phyloP scores from a whole-genome alignment of 2,329 filamentous ascomycete genomes.

The Furcasterigmium furcatum region DNA sequence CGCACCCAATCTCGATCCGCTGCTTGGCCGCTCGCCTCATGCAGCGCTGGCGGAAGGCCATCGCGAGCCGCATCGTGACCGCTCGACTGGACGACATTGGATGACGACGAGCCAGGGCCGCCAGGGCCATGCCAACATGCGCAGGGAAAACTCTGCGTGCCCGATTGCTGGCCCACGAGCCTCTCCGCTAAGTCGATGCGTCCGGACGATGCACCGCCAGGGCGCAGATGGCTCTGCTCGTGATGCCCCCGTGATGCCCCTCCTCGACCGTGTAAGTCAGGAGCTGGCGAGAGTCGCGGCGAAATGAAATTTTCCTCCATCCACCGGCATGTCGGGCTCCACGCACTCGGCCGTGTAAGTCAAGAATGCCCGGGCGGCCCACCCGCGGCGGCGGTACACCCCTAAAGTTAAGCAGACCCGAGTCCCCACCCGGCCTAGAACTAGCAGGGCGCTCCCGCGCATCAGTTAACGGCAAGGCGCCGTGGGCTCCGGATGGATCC shows the following conservation, averaged over 20 bases:
- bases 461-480: slow-evolving; percentile 12
- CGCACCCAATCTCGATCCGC: background rate
- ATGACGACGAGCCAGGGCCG: too few relatives aligned
- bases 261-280: slow-evolving; percentile 6
- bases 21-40: too few relatives aligned
- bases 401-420: slow-evolving; percentile 14
- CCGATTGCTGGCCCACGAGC: too few relatives aligned
- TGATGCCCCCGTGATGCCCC: too few relatives aligned
- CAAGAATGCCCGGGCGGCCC: slow-evolving; percentile 8
- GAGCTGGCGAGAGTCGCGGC: slow-evolving; percentile 9
- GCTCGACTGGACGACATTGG: slow-evolving; percentile 1
- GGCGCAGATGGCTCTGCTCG: slow-evolving; percentile 9
- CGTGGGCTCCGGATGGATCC: slow-evolving; percentile 12
- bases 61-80: slow-evolving; percentile 2
- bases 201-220: slow-evolving; percentile 9
- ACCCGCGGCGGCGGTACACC: slow-evolving; percentile 10
- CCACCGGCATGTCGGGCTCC: background rate
- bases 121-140: too few relatives aligned
- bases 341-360: slow-evolving; percentile 6
- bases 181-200: slow-evolving; percentile 7
- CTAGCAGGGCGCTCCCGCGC: slow-evolving; percentile 9
- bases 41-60: too few relatives aligned
- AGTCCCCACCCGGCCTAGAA: slow-evolving; percentile 4
- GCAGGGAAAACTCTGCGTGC: too few relatives aligned
- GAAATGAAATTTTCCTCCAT: slow-evolving; percentile 1